A percentile compares a stretch with the other conserved stretches of the same genome.
Evolutionary conservation across 148 eudicot species (phyloP).

Genomic region (Rhododendron ovatum): DNA sequence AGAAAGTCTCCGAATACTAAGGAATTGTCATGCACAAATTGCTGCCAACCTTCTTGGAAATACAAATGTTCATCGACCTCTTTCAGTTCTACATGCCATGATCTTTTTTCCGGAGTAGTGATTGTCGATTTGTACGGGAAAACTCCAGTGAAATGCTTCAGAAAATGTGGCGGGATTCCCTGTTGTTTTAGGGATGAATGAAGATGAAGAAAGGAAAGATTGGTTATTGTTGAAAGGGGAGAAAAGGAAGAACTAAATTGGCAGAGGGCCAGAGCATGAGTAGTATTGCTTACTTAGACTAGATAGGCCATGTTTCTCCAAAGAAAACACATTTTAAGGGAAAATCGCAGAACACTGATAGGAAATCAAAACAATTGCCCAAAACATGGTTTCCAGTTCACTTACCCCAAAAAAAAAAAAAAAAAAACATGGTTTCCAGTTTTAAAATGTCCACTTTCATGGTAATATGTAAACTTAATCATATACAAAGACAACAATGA

Average conservation of each 20-base stretch:
- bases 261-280: background rate
- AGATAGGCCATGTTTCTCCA: background rate
- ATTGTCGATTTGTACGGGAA: constrained; percentile 14
- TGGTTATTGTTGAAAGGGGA: background rate
- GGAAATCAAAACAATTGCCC: background rate
- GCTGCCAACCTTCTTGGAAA: constrained; percentile 15
- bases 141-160: background rate
- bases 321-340: background rate
- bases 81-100: constrained; percentile 11
- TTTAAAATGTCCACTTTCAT: background rate
- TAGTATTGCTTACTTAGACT: background rate
- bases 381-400: background rate
- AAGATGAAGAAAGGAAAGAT: background rate
- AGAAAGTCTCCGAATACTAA: constrained; percentile 16
- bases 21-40: constrained; percentile 15
- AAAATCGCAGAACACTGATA: background rate
- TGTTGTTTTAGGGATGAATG: background rate
- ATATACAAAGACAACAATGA: background rate
- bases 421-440: too few relatives aligned
- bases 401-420: too few relatives aligned
- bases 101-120: background rate
- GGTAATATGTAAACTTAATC: background rate
- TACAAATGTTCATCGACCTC: background rate
- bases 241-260: background rate
- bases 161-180: constrained; percentile 14